Evolutionary conservation across 129 eudicot genomes (phyloP).

Genomic region (Erigeron canadensis): DNA sequence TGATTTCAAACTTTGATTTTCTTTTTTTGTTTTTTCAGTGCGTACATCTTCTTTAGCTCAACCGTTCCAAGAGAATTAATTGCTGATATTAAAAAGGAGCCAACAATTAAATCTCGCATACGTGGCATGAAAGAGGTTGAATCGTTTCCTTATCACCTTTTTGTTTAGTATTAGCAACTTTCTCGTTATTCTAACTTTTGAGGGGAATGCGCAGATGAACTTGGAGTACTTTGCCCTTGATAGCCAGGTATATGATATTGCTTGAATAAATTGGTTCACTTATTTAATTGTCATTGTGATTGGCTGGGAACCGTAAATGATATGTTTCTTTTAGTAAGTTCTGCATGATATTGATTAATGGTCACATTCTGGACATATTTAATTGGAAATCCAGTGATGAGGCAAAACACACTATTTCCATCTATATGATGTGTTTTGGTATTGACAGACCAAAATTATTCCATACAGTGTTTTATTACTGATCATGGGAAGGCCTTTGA

Average conservation of each 20-base stretch:
- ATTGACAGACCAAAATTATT: slow-evolving; percentile 15
- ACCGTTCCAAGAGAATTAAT: slow-evolving; percentile 63
- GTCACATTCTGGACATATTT: background rate
- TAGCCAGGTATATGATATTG: slow-evolving; percentile 66
- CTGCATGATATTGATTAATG: background rate
- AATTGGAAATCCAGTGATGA: background rate
- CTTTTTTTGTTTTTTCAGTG: slow-evolving; percentile 50
- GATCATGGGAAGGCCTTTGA: slow-evolving; percentile 74
- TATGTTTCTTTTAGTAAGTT: background rate
- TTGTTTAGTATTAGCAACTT: slow-evolving; percentile 8
- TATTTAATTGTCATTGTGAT: background rate
- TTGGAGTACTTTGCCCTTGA: slow-evolving; percentile 93
- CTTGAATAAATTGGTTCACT: slow-evolving; percentile 13
- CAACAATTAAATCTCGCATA: slow-evolving; percentile 66
- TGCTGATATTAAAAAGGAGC: slow-evolving; percentile 60
- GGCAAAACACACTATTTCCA: background rate
- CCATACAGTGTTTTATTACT: slow-evolving; percentile 72
- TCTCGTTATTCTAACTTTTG: slow-evolving; percentile 22
- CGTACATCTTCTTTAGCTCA: slow-evolving; percentile 89
- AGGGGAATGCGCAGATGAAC: slow-evolving; percentile 72
- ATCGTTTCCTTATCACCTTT: background rate
- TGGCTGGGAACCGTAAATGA: background rate
- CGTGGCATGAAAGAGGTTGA: slow-evolving; percentile 87
- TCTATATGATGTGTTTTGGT: background rate
- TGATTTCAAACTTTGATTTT: background rate